These are phyloP conservation scores for Suillus lakei DNA, from an alignment of 768 basidiomycete species.

Conservation along the genomic window DNA sequence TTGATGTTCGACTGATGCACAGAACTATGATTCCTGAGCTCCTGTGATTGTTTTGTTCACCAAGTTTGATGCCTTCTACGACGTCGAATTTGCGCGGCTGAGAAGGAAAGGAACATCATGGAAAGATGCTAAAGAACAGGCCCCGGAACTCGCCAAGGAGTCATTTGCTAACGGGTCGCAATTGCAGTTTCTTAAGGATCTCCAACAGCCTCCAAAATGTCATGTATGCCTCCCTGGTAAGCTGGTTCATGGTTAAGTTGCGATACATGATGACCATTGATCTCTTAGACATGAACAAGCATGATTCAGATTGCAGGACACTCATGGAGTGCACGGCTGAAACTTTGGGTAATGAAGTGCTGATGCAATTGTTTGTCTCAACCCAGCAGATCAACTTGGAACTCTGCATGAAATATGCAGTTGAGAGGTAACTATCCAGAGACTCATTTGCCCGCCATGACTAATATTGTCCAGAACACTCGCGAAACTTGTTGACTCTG, in stretches of 20 bases:
- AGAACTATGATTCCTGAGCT: constrained; percentile 25
- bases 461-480: too few species aligned
- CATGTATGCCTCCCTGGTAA: too few species aligned
- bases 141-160: constrained; percentile 19
- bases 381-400: constrained; percentile 31
- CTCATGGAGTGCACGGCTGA: constrained; percentile 26
- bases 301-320: too few species aligned
- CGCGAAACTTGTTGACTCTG: too few species aligned
- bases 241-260: too few species aligned
- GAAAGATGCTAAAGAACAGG: constrained; percentile 15
- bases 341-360: constrained; percentile 19
- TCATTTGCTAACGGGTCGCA: constrained; percentile 4
- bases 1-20: background rate
- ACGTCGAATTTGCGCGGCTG: constrained; percentile 22
- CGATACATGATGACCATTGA: too few species aligned
- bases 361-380: constrained; percentile 25
- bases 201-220: too few species aligned
- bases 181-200: too few species aligned
- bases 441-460: too few species aligned
- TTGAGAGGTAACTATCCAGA: background rate
- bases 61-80: constrained; percentile 38
- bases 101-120: constrained; percentile 14
- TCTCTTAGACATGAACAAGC: too few species aligned
- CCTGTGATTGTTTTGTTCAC: constrained; percentile 45
- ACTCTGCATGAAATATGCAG: constrained; percentile 3